Base-by-base conservation (phyloP, 139 green algal species). In the Chlorella sorokiniana region DNA sequence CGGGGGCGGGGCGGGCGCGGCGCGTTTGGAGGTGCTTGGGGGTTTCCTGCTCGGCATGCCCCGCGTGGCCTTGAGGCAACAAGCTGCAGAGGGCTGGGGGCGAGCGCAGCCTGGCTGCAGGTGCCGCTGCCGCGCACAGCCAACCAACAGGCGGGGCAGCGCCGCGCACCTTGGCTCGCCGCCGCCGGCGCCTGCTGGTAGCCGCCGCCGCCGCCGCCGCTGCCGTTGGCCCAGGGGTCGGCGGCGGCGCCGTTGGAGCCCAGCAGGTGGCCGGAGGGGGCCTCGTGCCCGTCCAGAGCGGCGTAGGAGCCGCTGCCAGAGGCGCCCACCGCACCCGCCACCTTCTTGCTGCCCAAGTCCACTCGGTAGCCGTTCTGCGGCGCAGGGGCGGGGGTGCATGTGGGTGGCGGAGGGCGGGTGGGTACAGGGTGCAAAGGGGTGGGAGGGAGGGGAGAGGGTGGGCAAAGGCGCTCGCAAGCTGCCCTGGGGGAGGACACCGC, bases 301-400 rank as follows among this genome's bases (percentile, higher is more conserved):
- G 45, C 41, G 67, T 59, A 69, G 45, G 31, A 6, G 35, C 71
- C n/a, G 23, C 25, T 16, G 40, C 64, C 33, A 40, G 37, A 54
- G 48, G 7, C 76, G n/a, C 69, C 33, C 9, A 69, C 42, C 9
- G 14, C 1, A 9, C n/a, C 31, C 16, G 63, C 81, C 64, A 72
- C 56, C 51, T 80, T 81, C 25, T 63, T 63, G 81, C 75, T 82
- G 76, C 89, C 85, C 40, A 92, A 38, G 67, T 93, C 89, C 3
- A 92, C 79, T 40, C 87, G 82, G 70, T 88, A 88, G 25, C 89
- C 89, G 25, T 89, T 85, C 75, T 81, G 73, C 44, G n/a, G 67
- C 18, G 29, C 10, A 20, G 25, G 41, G 41, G 41, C 3, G 41
- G 65, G 38, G 38, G 10, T n/a, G 63, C 27, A 7, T 3, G 27